phyloP scores from a whole-genome alignment of 805 yeast species.

The Starmerella potacharoeniae region DNA sequence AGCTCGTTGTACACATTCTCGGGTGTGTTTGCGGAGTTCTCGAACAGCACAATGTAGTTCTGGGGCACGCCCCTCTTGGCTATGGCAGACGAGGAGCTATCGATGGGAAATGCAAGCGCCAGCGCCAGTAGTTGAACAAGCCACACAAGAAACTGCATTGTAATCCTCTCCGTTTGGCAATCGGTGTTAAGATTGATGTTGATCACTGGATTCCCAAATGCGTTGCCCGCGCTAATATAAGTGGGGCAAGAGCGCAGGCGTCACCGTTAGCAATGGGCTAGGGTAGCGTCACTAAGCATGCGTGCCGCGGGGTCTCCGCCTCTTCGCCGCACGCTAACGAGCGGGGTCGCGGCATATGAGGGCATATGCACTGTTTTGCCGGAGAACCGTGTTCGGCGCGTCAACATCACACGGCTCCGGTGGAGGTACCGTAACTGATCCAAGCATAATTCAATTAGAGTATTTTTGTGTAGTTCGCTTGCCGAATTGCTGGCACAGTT shows the following conservation, averaged over 20 bases:
- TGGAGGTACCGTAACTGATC: no score
- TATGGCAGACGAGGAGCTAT: neutral
- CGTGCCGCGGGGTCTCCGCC: neutral
- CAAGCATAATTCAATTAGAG: no score
- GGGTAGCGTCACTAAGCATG: neutral
- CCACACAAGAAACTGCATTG: neutral
- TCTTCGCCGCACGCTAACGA: no score
- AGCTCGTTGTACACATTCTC: slow-evolving; percentile 28
- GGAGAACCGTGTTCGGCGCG: no score
- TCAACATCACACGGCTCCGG: no score
- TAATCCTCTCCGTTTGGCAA: no score
- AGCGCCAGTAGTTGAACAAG: neutral
- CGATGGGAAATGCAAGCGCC: neutral
- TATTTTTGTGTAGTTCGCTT: no score
- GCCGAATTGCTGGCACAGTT: no score
- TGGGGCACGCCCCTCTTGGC: neutral
- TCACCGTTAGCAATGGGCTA: neutral
- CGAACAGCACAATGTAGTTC: slow-evolving; percentile 26
- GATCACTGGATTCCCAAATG: no score
- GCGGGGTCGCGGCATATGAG: neutral
- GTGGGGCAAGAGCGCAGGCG: neutral
- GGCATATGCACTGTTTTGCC: no score
- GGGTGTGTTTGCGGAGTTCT: slow-evolving; percentile 27
- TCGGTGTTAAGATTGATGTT: no score
- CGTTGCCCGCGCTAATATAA: neutral